Percentiles rank a stretch among this genome's conserved stretches.
These are phyloP conservation scores for Gossypium thurberi DNA, from an alignment of 345 rosid genomes.

Conservation along the genomic window DNA sequence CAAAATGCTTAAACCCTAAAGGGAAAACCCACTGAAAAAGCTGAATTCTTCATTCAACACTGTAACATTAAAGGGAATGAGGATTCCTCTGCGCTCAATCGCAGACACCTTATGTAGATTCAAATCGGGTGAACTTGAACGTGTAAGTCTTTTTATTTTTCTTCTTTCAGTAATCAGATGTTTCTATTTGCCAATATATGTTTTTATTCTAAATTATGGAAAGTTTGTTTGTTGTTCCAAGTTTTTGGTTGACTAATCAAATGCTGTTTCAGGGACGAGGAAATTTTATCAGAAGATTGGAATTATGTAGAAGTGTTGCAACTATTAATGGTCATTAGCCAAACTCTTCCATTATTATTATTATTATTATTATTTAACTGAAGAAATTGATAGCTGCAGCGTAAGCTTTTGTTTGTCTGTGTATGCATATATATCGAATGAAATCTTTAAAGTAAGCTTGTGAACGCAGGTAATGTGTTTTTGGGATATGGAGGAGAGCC, in stretches of 20 bases:
- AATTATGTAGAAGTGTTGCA: conserved; percentile 29
- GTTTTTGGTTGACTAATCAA: neutral
- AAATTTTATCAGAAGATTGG: conserved; percentile 19
- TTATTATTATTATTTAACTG: neutral
- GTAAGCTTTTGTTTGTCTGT: neutral
- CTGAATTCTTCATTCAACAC: conserved; percentile 18
- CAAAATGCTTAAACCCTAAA: conserved; percentile 16
- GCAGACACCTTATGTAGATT: conserved; percentile 10
- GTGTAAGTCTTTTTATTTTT: conserved; percentile 13
- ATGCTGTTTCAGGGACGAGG: conserved; percentile 32
- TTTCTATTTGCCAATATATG: neutral
- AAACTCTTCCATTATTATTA: neutral
- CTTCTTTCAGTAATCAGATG: neutral
- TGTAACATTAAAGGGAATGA: conserved; percentile 6
- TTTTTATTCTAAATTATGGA: neutral
- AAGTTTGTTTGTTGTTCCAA: neutral
- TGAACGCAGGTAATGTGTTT: conserved; percentile 28
- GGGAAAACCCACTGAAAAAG: neutral
- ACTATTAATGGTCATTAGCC: conserved; percentile 12
- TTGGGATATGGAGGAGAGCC: conserved; percentile 22
- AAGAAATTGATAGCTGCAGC: conserved; percentile 11
- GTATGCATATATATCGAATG: neutral
- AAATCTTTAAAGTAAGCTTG: neutral
- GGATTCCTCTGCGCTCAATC: conserved; percentile 15
- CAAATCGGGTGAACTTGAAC: conserved; percentile 8